These are phyloP conservation scores for Phytophthora agathidicida DNA, from an alignment of 352 stramenopile species.

Conservation along the genomic window DNA sequence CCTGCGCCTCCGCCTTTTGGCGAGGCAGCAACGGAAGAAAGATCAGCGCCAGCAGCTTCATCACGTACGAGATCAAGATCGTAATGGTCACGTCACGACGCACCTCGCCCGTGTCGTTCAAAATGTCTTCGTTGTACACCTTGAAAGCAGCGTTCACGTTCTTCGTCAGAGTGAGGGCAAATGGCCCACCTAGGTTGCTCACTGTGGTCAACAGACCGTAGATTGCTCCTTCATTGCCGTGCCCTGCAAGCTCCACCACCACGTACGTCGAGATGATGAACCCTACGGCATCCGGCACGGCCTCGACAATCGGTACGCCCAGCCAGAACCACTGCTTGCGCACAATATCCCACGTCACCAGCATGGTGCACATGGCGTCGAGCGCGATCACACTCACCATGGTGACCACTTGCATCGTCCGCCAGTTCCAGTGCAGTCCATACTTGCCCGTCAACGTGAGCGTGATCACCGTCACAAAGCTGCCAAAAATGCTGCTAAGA, in stretches of 20 bases:
- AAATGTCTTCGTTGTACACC: conserved; percentile 53
- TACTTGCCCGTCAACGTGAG: conserved; percentile 55
- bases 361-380: conserved; percentile 54
- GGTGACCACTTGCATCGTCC: conserved; percentile 48
- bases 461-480: conserved; percentile 46
- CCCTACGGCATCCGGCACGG: conserved; percentile 42
- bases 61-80: conserved; percentile 54
- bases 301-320: conserved; percentile 52
- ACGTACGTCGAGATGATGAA: conserved; percentile 68
- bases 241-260: conserved; percentile 56
- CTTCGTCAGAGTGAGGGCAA: conserved; percentile 58
- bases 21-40: conserved; percentile 50
- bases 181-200: conserved; percentile 47
- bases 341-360: conserved; percentile 59
- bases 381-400: conserved; percentile 50
- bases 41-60: conserved; percentile 47
- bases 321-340: conserved; percentile 65
- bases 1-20: conserved; percentile 52
- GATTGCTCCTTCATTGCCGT: conserved; percentile 62
- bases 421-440: conserved; percentile 60
- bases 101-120: conserved; percentile 50
- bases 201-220: conserved; percentile 66
- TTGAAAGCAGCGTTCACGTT: conserved; percentile 55
- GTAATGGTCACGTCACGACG: conserved; percentile 63
- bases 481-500: conserved; percentile 50